These are phyloP conservation scores for Fibroporia radiculosa DNA, from an alignment of 768 basidiomycete species.

Conservation along the genomic window DNA sequence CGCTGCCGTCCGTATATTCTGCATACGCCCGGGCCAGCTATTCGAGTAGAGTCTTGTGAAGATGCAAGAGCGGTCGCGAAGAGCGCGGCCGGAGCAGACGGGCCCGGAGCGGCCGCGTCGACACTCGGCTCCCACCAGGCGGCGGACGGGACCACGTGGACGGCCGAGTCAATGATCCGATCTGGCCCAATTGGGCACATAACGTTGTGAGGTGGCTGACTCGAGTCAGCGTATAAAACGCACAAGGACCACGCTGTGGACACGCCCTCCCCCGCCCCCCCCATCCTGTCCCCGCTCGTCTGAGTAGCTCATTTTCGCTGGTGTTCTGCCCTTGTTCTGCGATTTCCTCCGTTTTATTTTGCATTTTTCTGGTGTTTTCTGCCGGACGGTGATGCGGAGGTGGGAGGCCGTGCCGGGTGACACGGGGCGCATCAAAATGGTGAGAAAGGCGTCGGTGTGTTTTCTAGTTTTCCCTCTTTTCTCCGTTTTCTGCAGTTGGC, in stretches of 20 bases:
- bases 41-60: too few relatives aligned
- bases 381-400: too few relatives aligned
- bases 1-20: too few relatives aligned
- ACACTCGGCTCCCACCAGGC: too few relatives aligned
- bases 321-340: background rate
- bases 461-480: too few relatives aligned
- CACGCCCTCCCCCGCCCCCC: background rate
- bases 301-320: background rate
- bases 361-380: background rate
- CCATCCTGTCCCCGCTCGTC: background rate
- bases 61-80: too few relatives aligned
- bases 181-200: background rate
- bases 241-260: background rate
- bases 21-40: too few relatives aligned
- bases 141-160: background rate
- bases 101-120: background rate
- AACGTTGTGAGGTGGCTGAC: constrained; percentile 1
- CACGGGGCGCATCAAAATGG: constrained; percentile 1
- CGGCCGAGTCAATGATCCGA: constrained; percentile 6
- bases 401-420: too few relatives aligned
- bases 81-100: too few relatives aligned
- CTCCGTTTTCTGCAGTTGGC: too few relatives aligned
- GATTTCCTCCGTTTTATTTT: background rate
- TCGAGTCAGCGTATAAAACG: constrained; percentile 7
- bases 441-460: too few relatives aligned